Evolutionary conservation across 192 early-diverging fungal genomes (phyloP), one percentile per base, ranked within the genome.

Genomic region (Ambispora gerdemannii): DNA sequence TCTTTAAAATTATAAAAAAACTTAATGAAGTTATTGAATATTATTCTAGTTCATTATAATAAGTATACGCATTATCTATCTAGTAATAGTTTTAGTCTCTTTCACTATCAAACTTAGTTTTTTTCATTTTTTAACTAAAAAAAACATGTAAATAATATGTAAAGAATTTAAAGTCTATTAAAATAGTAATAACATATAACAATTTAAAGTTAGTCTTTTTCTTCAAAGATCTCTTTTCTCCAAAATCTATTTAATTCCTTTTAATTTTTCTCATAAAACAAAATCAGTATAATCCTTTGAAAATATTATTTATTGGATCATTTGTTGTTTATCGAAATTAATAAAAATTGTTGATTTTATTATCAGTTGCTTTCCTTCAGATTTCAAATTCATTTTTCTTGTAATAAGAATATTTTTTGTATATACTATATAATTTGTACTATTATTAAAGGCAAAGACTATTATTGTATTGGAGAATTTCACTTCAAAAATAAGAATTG

Each of bases 371-470:
- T 71, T 71, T 50, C 22, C 1, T 3, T 36, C 25, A 8, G 38
- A 22, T 20, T 10, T 17, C 25, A 71, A 24, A 62, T 71, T 71
- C 24, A 71, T 71, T 50, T 34, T 71, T 8, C n/a, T 17, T 15
- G 35, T 36, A 28, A 71, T 17, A 47, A 71, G 59, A 6, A 43
- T 22, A 63, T 71, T 59, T 32, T 15, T 3, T 24, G 28, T 17
- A 71, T 34, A 71, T 50, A 25, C 59, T 38, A 17, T 2, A 71
- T 62, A 1, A 17, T 22, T 33, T 20, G 53, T 22, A 56, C 70
- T 71, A 34, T 71, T 71, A 31, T 63, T 59, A 47, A 71, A 71
- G n/a, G 38, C 47, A 47, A 71, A 71, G 13, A 71, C 35, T 13
- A 50, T 36, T 24, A 43, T 71, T 28, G 2, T 17, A 47, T 30